Evolutionary conservation across 441 rosid genomes (phyloP).

Genomic region (Daphne laureola): DNA sequence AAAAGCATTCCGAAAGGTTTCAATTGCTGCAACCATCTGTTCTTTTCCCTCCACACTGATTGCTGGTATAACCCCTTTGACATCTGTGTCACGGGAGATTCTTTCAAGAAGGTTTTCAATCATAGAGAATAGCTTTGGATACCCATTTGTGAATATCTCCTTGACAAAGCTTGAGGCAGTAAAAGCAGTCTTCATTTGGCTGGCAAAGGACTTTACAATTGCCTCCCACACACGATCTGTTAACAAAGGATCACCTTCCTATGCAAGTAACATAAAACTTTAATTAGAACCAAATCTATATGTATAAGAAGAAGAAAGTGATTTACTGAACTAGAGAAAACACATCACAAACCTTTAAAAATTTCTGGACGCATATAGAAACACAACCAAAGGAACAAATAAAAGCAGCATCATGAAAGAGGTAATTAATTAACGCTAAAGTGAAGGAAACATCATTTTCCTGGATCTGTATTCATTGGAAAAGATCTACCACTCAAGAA

Average conservation of each 20-base stretch:
- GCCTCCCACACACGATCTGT: constrained; percentile 98
- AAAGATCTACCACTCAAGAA: too few species aligned
- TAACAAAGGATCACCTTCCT: constrained; percentile 83
- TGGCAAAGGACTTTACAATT: constrained; percentile 78
- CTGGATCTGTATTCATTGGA: too few species aligned
- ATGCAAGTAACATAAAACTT: constrained; percentile 16
- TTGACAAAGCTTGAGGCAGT: constrained; percentile 97
- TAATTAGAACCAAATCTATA: constrained; percentile 11
- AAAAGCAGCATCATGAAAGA: too few species aligned
- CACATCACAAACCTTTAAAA: too few species aligned
- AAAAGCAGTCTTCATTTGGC: constrained; percentile 90
- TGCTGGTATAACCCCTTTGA: constrained; percentile 88
- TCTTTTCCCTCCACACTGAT: constrained; percentile 65
- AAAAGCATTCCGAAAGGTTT: constrained; percentile 86
- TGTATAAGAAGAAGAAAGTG: too few species aligned
- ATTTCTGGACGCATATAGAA: too few species aligned
- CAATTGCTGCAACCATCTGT: constrained; percentile 74
- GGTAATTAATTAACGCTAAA: too few species aligned
- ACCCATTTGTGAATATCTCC: constrained; percentile 84
- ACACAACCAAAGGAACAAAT: too few species aligned
- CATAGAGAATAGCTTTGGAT: constrained; percentile 85
- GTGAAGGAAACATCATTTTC: too few species aligned
- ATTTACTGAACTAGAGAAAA: too few species aligned
- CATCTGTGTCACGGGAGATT: constrained; percentile 70
- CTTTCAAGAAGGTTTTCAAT: constrained; percentile 82